phyloP scores from a whole-genome alignment of 768 basidiomycete genomes.

The Leccinum fibrillosum region DNA sequence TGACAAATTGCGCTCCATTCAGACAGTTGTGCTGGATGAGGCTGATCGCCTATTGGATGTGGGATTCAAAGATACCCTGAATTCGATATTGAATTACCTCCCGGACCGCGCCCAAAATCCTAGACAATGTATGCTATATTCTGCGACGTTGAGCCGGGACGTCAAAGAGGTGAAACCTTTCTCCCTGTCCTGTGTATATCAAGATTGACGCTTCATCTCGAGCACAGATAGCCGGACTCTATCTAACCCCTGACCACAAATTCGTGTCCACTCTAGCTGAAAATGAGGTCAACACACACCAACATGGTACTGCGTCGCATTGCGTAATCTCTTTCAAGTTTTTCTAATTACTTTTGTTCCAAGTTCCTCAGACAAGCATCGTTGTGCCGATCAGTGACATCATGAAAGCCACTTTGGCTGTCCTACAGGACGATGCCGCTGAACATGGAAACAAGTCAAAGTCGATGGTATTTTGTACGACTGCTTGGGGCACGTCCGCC shows the following conservation, averaged over 20 bases:
- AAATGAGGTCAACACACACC: constrained; percentile 59
- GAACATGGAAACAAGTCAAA: constrained; percentile 34
- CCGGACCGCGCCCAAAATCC: constrained; percentile 46
- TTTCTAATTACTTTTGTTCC: background rate
- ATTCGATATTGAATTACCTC: constrained; percentile 51
- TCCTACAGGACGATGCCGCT: constrained; percentile 35
- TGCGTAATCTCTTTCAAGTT: background rate
- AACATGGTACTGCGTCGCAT: constrained; percentile 42
- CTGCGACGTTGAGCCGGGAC: constrained; percentile 72
- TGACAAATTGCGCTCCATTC: constrained; percentile 36
- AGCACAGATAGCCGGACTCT: constrained; percentile 25
- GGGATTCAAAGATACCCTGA: constrained; percentile 66
- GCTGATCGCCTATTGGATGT: constrained; percentile 73
- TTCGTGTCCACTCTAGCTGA: constrained; percentile 59
- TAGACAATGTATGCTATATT: constrained; percentile 67
- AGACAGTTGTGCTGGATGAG: constrained; percentile 63
- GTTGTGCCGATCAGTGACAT: constrained; percentile 41
- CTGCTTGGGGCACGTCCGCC: constrained; percentile 54
- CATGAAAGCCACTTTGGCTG: constrained; percentile 39
- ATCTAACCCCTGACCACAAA: constrained; percentile 26
- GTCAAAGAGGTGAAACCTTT: constrained; percentile 46
- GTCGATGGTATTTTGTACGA: constrained; percentile 65
- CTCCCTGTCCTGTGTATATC: too few relatives aligned
- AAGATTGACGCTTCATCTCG: background rate
- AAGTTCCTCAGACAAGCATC: constrained; percentile 46